Base-by-base conservation (phyloP, 257 asterid species). In the Solanum clarkiae region DNA sequence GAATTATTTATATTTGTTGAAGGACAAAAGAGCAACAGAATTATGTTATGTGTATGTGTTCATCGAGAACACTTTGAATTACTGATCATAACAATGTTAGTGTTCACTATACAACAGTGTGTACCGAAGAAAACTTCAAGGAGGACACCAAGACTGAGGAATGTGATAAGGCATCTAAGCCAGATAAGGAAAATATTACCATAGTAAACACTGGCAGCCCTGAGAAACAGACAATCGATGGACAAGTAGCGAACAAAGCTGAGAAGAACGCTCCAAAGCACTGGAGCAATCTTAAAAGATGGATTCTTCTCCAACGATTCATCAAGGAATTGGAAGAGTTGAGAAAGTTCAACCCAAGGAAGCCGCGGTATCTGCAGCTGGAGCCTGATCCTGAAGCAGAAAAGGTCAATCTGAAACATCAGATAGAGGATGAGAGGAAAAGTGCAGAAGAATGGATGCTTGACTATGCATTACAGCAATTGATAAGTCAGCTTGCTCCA, bases 361-460 rank as follows among this genome's bases (percentile, higher is more conserved):
- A 90, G 81, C 92, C 98, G 10, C 83, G 51, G 81, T 84, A 60
- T 45, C 88, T 92, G 90, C 92, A 91, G 8, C 54, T 88, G 68
- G 91, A 87, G 88, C 91, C 91, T 5, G 93, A 92, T n/a, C 91
- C 91, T 36, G 96, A 91, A 36, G 88, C 91, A 72, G 98, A 92
- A 85, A 95, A 92, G 40, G 91, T 95, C 80, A 86, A 84, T 81
- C 89, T 94, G 51, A 92, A 98, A 57, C 94, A 84, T 81, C 98
- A 90, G 86, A 89, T 89, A 2, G 88, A 81, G 71, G 98, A 92
- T 12, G 96, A 85, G 86, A 94, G 90, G 88, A 97, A 90, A 84
- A 94, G 15, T 15, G 80, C 92, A 32, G 98, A 97, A 83, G 96
- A 95, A 66, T 97, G 99, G 99, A 97, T 97, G 99, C 97, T 97